Evolutionary conservation across 129 eudicot genomes (phyloP).

Genomic region (Flaveria linearis): DNA sequence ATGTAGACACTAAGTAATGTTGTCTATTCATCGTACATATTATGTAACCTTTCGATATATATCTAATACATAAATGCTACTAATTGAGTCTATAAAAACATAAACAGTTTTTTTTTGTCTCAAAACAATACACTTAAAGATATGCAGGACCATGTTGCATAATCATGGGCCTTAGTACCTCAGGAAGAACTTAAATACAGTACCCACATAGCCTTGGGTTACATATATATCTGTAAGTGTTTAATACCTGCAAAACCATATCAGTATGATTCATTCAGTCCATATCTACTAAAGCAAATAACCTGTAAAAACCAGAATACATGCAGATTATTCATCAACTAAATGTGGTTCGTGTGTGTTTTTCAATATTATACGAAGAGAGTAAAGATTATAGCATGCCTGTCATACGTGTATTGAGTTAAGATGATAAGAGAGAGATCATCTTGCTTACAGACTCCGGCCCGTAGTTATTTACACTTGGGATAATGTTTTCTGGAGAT

Average conservation of each 20-base stretch:
- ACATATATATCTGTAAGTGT: not conserved
- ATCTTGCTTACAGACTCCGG: conserved; percentile 57
- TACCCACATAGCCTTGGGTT: conserved; percentile 3
- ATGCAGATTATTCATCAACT: not conserved
- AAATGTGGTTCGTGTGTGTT: not conserved
- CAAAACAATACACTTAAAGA: conserved; percentile 6
- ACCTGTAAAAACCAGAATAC: not conserved
- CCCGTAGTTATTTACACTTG: conserved; percentile 87
- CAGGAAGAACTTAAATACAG: conserved; percentile 19
- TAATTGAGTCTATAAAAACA: not conserved
- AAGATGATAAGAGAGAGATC: conserved; percentile 58
- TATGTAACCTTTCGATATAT: not conserved
- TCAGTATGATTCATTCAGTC: not conserved
- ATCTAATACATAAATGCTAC: not conserved
- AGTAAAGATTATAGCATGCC: not conserved
- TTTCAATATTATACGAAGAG: not conserved
- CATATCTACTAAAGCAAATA: conserved; percentile 2
- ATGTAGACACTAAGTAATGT: not conserved
- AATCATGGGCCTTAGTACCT: not conserved
- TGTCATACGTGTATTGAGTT: not conserved
- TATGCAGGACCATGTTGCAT: conserved; percentile 18
- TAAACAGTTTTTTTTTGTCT: not conserved
- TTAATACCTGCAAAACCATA: not conserved
- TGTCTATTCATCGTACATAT: not conserved
- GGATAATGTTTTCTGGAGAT: conserved; percentile 78